phyloP scores from a whole-genome alignment of 768 basidiomycete species.

The Pleurotus ostreatus region DNA sequence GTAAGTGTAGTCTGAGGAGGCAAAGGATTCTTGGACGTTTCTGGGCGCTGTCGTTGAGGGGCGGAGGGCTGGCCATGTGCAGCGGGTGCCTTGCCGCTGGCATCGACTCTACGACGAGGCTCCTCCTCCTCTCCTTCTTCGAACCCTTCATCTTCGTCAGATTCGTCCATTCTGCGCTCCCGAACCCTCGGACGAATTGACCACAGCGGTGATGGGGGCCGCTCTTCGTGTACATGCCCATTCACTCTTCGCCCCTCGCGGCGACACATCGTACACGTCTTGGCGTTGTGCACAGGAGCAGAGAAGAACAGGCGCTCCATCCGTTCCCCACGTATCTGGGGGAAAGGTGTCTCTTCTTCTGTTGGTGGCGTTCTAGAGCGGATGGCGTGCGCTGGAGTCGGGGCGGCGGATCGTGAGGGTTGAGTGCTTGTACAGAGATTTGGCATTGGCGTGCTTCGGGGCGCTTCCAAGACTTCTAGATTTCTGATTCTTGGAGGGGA shows the following conservation, averaged over 20 bases:
- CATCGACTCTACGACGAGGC: slow-evolving; percentile 15
- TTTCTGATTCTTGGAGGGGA: slow-evolving; percentile 4
- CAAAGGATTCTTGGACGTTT: slow-evolving; percentile 34
- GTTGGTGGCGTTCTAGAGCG: slow-evolving; percentile 10
- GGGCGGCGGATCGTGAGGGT: slow-evolving; percentile 27
- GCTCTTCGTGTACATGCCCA: slow-evolving; percentile 21
- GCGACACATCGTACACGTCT: slow-evolving; percentile 66
- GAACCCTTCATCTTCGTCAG: slow-evolving; percentile 46
- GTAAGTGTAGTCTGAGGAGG: slow-evolving; percentile 88
- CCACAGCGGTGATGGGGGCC: slow-evolving; percentile 16
- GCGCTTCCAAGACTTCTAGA: neutral
- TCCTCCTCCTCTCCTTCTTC: slow-evolving; percentile 38
- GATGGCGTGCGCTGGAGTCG: slow-evolving; percentile 30
- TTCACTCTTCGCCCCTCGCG: slow-evolving; percentile 19
- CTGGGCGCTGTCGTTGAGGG: slow-evolving; percentile 25
- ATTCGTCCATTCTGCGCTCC: slow-evolving; percentile 8
- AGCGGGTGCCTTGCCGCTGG: slow-evolving; percentile 25
- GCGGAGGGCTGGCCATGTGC: slow-evolving; percentile 23
- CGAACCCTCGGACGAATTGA: slow-evolving; percentile 15
- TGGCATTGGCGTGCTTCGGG: slow-evolving; percentile 1
- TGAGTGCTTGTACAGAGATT: neutral
- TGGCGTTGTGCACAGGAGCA: slow-evolving; percentile 68
- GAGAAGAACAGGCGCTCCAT: slow-evolving; percentile 82
- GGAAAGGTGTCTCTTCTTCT: slow-evolving; percentile 58
- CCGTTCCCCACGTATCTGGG: slow-evolving; percentile 73